Percentiles rank a stretch among this genome's conserved stretches.
These are phyloP conservation scores for Stereum hirsutum DNA, from an alignment of 1,284 basidiomycete genomes.

Conservation along the genomic window DNA sequence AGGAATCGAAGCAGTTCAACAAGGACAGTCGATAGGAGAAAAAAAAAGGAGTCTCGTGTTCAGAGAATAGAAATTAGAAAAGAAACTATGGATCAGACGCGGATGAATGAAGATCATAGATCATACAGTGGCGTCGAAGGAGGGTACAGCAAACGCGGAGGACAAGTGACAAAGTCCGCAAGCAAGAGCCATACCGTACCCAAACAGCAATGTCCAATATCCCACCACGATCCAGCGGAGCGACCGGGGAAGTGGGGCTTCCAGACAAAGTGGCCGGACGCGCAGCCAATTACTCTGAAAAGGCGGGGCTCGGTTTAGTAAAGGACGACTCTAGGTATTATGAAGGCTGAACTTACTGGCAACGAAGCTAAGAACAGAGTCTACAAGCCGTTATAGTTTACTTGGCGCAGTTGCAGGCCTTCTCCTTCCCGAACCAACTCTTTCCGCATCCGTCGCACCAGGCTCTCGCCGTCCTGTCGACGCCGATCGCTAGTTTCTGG, in stretches of 20 bases:
- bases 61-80: too few species aligned
- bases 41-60: not conserved
- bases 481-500: conserved; percentile 36
- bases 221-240: not conserved
- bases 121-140: too few species aligned
- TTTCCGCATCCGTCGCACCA: conserved; percentile 76
- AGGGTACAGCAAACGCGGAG: too few species aligned
- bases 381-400: not conserved
- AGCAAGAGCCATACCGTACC: too few species aligned
- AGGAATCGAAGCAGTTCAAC: too few species aligned
- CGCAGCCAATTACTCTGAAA: not conserved
- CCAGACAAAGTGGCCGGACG: not conserved
- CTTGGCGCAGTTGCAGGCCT: conserved; percentile 43
- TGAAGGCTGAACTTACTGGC: not conserved
- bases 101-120: too few species aligned
- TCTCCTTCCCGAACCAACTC: conserved; percentile 48
- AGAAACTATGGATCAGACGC: too few species aligned
- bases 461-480: conserved; percentile 45
- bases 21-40: too few species aligned
- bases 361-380: not conserved
- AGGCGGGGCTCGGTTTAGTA: too few species aligned
- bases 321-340: too few species aligned
- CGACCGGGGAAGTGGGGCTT: not conserved
- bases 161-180: not conserved
- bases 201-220: too few species aligned